These are phyloP conservation scores for Onygena corvina DNA, from an alignment of 2,329 filamentous ascomycete species.

Conservation along the genomic window DNA sequence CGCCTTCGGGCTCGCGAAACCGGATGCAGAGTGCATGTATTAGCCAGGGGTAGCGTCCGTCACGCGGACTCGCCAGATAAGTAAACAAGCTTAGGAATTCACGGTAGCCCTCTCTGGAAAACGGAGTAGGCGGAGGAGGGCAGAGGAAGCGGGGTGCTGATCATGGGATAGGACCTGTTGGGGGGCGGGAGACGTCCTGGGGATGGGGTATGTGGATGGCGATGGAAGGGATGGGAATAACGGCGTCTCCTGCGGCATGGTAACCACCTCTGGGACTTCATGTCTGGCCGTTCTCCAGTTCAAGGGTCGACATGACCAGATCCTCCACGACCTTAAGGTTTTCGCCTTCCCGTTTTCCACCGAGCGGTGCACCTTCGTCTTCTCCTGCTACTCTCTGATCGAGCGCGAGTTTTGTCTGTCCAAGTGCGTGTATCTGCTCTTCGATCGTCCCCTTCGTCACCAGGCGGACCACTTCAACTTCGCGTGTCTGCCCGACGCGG, in stretches of 20 bases:
- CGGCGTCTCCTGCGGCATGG: too few species aligned
- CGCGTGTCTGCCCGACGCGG: conserved; percentile 77
- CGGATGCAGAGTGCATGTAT: background rate
- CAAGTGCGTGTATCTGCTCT: conserved; percentile 82
- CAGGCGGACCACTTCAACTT: conserved; percentile 80
- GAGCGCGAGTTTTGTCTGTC: conserved; percentile 82
- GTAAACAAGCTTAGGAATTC: too few species aligned
- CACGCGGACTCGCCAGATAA: too few species aligned
- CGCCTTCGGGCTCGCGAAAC: background rate
- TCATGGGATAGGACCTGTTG: too few species aligned
- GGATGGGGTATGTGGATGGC: too few species aligned
- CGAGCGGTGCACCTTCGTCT: conserved; percentile 41
- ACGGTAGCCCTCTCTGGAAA: too few species aligned
- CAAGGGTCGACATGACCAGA: conserved; percentile 34
- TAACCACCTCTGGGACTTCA: too few species aligned
- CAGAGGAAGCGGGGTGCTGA: too few species aligned
- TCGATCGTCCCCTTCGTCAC: conserved; percentile 76
- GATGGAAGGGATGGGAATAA: too few species aligned
- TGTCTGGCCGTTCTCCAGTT: background rate
- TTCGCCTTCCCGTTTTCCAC: conserved; percentile 29
- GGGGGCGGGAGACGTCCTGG: too few species aligned
- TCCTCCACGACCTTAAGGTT: conserved; percentile 39
- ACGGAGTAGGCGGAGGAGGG: too few species aligned
- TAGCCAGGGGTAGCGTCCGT: too few species aligned
- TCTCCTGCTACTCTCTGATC: conserved; percentile 61